A percentile compares a stretch with the other conserved stretches of the same genome.
These are phyloP conservation scores for Penicillium sp. DNA, from an alignment of 2,329 filamentous ascomycete species.

Conservation along the genomic window DNA sequence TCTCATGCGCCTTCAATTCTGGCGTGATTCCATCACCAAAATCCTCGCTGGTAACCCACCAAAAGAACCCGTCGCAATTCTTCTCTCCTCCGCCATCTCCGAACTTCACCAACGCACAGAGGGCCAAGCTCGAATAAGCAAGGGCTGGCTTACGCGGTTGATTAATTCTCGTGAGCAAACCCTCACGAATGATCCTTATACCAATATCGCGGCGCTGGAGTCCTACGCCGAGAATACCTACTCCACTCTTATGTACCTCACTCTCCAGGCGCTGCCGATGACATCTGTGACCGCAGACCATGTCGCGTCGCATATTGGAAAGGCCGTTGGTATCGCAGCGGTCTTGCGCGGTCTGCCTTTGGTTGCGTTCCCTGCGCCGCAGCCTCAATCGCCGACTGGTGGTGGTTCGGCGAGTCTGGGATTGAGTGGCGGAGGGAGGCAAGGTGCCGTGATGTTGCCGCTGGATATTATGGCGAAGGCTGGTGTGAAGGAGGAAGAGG, in stretches of 20 bases:
- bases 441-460: slow-evolving; percentile 74
- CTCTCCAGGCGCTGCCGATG: slow-evolving; percentile 63
- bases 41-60: slow-evolving; percentile 77
- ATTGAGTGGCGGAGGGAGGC: slow-evolving; percentile 43
- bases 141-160: slow-evolving; percentile 74
- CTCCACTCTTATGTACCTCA: slow-evolving; percentile 57
- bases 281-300: slow-evolving; percentile 86
- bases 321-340: slow-evolving; percentile 84
- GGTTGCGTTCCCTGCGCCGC: slow-evolving; percentile 73
- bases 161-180: slow-evolving; percentile 80
- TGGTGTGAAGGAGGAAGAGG: slow-evolving; percentile 82
- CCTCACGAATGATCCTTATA: slow-evolving; percentile 80
- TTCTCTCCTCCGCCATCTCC: slow-evolving; percentile 72
- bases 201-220: slow-evolving; percentile 72
- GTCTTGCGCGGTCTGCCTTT: slow-evolving; percentile 85
- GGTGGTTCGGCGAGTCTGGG: slow-evolving; percentile 40
- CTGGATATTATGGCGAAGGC: slow-evolving; percentile 85
- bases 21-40: slow-evolving; percentile 79
- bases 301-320: slow-evolving; percentile 91
- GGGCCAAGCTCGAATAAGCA: slow-evolving; percentile 56
- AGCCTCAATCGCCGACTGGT: slow-evolving; percentile 55
- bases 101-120: slow-evolving; percentile 52
- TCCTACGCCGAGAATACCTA: slow-evolving; percentile 94
- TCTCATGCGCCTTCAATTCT: slow-evolving; percentile 89
- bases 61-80: slow-evolving; percentile 85